Evolutionary conservation across 2,329 filamentous ascomycete genomes (phyloP).

Genomic region (Aureobasidium sp.): DNA sequence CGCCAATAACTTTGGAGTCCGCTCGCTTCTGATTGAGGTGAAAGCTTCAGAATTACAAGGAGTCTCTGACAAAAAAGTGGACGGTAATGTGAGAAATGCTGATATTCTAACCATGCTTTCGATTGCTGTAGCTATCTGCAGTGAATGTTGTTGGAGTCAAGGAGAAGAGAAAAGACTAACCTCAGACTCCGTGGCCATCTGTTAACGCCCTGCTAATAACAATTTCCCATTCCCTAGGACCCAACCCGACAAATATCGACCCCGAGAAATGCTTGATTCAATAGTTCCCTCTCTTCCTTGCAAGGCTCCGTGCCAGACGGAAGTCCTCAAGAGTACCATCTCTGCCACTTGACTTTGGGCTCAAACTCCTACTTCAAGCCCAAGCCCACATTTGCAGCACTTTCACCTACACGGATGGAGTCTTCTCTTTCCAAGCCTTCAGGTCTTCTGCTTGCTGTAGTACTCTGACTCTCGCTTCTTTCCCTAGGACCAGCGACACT

Average conservation of each 20-base stretch:
- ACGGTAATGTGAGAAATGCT: not conserved
- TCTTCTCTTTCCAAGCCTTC: conserved; percentile 22
- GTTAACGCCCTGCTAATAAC: not conserved
- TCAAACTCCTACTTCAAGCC: conserved; percentile 5
- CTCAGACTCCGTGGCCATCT: not conserved
- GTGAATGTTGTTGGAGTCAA: not conserved
- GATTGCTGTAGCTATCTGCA: not conserved
- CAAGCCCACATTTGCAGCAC: conserved; percentile 24
- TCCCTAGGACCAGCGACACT: conserved; percentile 29
- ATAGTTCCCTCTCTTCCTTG: not conserved
- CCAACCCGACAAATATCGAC: not conserved
- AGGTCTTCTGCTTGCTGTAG: conserved; percentile 21
- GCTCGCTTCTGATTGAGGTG: no score
- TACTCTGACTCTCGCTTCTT: conserved; percentile 30
- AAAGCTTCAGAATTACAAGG: no score
- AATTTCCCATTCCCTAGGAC: not conserved
- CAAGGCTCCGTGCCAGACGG: not conserved
- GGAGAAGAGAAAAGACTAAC: not conserved
- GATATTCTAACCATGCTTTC: not conserved
- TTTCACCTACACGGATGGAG: conserved; percentile 29
- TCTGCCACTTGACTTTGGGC: not conserved
- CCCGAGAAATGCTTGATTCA: not conserved
- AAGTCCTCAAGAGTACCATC: not conserved
- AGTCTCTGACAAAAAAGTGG: no score
- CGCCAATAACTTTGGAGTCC: no score